Conservation (phyloP, 2,329 filamentous ascomycete genomes). For the Phymatotrichopsis omnivora region DNA sequence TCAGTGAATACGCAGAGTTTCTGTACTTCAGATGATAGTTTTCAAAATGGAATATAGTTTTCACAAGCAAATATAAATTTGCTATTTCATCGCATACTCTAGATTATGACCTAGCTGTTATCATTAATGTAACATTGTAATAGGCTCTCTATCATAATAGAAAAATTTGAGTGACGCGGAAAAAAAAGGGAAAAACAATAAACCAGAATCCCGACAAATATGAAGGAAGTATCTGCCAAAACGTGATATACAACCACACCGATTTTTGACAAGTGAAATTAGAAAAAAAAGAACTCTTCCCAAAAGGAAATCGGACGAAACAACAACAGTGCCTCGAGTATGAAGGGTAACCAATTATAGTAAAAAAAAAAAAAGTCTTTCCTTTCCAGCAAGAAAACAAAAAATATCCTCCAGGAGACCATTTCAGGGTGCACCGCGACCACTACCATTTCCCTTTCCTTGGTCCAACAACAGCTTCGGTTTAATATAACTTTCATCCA, state of each 20-base stretch:
- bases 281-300: background rate
- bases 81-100: too few species aligned
- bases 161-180: slow-evolving; percentile 7
- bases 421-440: slow-evolving; percentile 9
- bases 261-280: too few species aligned
- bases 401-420: background rate
- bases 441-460: slow-evolving; percentile 32
- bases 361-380: background rate
- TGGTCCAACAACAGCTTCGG: slow-evolving; percentile 78
- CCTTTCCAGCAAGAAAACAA: too few species aligned
- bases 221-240: too few species aligned
- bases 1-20: too few species aligned
- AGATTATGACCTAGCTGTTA: too few species aligned
- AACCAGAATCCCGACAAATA: slow-evolving; percentile 10
- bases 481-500: slow-evolving; percentile 96
- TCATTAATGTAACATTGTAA: too few species aligned
- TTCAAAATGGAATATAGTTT: too few species aligned
- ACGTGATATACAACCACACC: too few species aligned
- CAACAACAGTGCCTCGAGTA: slow-evolving; percentile 1
- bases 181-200: slow-evolving; percentile 8
- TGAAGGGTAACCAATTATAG: background rate
- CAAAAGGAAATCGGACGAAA: slow-evolving; percentile 4
- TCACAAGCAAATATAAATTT: too few species aligned
- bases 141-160: too few species aligned
- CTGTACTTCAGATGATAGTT: too few species aligned